These are phyloP conservation scores for Claviceps spartinae DNA, from an alignment of 2,329 filamentous ascomycete species.

Conservation along the genomic window DNA sequence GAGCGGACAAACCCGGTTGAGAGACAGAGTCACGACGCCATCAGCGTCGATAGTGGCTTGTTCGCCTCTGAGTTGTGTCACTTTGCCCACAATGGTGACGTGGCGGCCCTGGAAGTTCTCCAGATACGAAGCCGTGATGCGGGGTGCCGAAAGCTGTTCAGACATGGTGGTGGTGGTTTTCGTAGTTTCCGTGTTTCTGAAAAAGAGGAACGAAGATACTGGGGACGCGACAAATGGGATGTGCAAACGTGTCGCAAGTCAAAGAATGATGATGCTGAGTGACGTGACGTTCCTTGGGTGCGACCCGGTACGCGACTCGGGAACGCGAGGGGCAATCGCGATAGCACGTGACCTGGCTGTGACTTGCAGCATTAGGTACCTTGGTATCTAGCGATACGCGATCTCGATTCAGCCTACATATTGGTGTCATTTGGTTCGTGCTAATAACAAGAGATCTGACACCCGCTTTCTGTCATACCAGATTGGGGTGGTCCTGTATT, in stretches of 20 bases:
- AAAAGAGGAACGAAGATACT: not conserved
- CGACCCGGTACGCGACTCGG: not conserved
- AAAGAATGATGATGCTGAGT: not conserved
- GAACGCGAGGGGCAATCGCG: not conserved
- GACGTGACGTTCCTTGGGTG: not conserved
- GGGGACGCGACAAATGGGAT: not conserved
- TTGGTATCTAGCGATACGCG: too few relatives aligned
- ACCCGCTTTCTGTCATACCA: too few relatives aligned
- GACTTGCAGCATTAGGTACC: not conserved
- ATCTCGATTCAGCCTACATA: too few relatives aligned
- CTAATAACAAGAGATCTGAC: too few relatives aligned
- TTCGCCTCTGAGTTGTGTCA: conserved; percentile 69
- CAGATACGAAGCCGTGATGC: conserved; percentile 70
- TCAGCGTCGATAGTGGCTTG: conserved; percentile 68
- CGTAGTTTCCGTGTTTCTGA: too few relatives aligned
- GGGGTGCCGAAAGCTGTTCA: conserved; percentile 57
- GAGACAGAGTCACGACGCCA: conserved; percentile 57
- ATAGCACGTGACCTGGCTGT: not conserved
- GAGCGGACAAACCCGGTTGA: conserved; percentile 50
- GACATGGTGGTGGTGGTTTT: conserved; percentile 36
- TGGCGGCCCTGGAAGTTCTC: conserved; percentile 60
- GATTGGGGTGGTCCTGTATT: too few relatives aligned
- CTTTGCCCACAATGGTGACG: conserved; percentile 76
- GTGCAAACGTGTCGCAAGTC: not conserved
- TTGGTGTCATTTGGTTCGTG: too few relatives aligned